Base-by-base conservation (phyloP, 495 filamentous ascomycete species). In the Xylaria acuta region DNA sequence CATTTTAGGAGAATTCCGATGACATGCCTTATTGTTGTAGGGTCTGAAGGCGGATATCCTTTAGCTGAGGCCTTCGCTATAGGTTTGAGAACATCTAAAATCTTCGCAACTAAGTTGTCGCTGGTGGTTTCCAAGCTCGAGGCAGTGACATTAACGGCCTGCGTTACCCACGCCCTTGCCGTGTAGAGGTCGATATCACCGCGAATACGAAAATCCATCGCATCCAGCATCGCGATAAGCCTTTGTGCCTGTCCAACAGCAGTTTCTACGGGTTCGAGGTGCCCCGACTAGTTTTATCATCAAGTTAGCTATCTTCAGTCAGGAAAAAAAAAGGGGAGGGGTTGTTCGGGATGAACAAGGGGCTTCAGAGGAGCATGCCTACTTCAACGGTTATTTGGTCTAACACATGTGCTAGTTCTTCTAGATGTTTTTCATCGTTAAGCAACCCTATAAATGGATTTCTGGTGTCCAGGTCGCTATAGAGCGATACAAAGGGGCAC, bases 401-500 rank as follows among this genome's bases (percentile, higher is more conserved):
- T 1, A 30, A 27, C 53, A 56, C 25, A 14, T 8, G 25, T 32
- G 53, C 47, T 5, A 70, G 59, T n/a, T 47, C 70, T 53, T 22
- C 54, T 9, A 58, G 45, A 16, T 34, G 11, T 5, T 22, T n/a
- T 14, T 18, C 32, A 30, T 45, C 27, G 1, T 18, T 18, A 1
- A 74, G 45, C n/a, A 69, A 16, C 1, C 41, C 56, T 16, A 59
- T 54, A 40, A 64, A 74, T 22, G 64, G 68, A 34, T 81, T 78
- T 58, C 65, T 66, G 36, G 65, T 73, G 64, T 79, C 75, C 9
- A 73, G 56, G 11, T 66, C 51, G n/a, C 73, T 79, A 72, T 84
- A 82, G 6, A 79, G 63, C 20, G 67, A 63, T 47, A 83, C 71
- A 72, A 82, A 82, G 9, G 82, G 80, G 47, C 75, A 75, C 34